Evolutionary conservation across 179 eudicot genomes (phyloP), one percentile per base, ranked within the genome.

Genomic region (Beta corolliflora): DNA sequence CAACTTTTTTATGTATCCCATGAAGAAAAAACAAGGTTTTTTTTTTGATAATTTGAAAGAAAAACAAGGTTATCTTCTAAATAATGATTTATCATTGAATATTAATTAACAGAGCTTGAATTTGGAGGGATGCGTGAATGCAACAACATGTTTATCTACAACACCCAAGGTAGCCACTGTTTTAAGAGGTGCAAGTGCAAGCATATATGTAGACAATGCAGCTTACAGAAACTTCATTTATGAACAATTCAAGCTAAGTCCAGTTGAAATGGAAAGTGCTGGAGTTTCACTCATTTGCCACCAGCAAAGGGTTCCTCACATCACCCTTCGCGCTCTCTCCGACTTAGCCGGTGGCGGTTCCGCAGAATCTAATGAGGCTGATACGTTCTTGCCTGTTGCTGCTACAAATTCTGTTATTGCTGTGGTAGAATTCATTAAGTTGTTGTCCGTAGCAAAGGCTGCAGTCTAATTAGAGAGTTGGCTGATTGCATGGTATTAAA

Each of bases 221-320:
- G 93, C 97, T 0, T 92, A 89, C 67, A 79, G 97, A 75, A 73
- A 46, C n/a, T 89, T 84, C 68, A 12, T 91, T 7, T 60, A 74
- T 65, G 7, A 77, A 5, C 83, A 84, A 54, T 91, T 89, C 83
- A 69, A 86, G 7, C 73, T 68, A 4, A 87, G 82, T 5, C 85
- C 93, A 0, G 29, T 91, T 2, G 97, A 91, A 48, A 92, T 92
- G 97, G 94, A 91, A 77, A 89, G 87, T 48, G 94, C 97, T 0
- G 91, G 90, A 0, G 89, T 92, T 2, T 89, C 94, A 1, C 87
- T 91, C 0, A 70, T 92, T 1, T 89, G 92, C 64, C 76, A 71
- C 73, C 97, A 91, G 61, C 91, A 91, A 71, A 76, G 79, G 60
- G 82, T 46, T 9, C 91, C 91, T 16, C 87, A 88, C 76, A 86